A percentile compares a stretch with the other conserved stretches of the same genome.
These are phyloP conservation scores for Samsoniella hepiali DNA, from an alignment of 2,329 filamentous ascomycete genomes.

Conservation along the genomic window DNA sequence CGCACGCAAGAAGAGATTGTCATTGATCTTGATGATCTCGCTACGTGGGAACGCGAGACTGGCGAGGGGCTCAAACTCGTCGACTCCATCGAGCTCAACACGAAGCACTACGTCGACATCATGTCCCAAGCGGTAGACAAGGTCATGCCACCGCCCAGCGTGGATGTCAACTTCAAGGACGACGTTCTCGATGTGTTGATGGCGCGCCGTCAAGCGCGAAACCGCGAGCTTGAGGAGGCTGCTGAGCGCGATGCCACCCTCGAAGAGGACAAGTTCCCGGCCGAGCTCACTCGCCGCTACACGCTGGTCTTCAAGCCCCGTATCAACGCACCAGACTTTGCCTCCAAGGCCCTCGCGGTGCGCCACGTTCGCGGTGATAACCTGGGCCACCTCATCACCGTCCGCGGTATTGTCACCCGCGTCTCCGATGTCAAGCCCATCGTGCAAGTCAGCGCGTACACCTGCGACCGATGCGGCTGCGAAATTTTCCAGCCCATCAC, in stretches of 20 bases:
- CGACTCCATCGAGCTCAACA: constrained; percentile 82
- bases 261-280: constrained; percentile 77
- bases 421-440: constrained; percentile 98
- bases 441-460: constrained; percentile 97
- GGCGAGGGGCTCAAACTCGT: constrained; percentile 71
- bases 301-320: constrained; percentile 94
- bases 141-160: constrained; percentile 73
- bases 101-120: constrained; percentile 92
- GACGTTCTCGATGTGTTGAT: constrained; percentile 96
- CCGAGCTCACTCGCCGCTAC: constrained; percentile 88
- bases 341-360: constrained; percentile 72
- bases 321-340: constrained; percentile 65
- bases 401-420: constrained; percentile 89
- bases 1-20: constrained; percentile 72
- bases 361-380: constrained; percentile 91
- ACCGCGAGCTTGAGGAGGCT: constrained; percentile 69
- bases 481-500: constrained; percentile 97
- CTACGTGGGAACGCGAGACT: constrained; percentile 71
- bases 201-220: constrained; percentile 82
- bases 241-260: constrained; percentile 64
- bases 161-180: constrained; percentile 88
- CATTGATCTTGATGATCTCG: constrained; percentile 86
- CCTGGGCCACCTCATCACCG: constrained; percentile 86
- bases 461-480: constrained; percentile 91
- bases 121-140: constrained; percentile 85